Evolutionary conservation across 371 early-diverging fungal genomes (phyloP).

Genomic region (Rhizopus sp.): DNA sequence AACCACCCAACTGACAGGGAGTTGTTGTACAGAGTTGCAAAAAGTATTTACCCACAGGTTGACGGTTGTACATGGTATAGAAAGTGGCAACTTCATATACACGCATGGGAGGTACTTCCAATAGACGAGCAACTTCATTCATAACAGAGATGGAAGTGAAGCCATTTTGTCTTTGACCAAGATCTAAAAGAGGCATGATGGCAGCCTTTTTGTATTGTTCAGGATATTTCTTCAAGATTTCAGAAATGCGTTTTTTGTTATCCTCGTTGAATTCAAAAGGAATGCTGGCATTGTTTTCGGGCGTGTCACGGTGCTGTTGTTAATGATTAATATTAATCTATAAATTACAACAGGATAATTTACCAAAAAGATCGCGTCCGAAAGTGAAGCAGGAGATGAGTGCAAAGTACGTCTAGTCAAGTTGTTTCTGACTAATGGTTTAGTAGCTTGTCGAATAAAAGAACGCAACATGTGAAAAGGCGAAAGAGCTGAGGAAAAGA

Average conservation of each 20-base stretch:
- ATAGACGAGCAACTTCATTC: conserved; percentile 94
- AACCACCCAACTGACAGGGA: conserved; percentile 89
- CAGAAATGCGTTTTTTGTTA: conserved; percentile 80
- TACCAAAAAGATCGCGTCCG: conserved; percentile 77
- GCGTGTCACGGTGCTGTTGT: conserved; percentile 85
- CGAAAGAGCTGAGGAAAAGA: conserved; percentile 14
- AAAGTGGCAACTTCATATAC: conserved; percentile 99
- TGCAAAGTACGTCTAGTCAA: conserved; percentile 52
- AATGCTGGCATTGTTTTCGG: conserved; percentile 86
- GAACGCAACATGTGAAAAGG: conserved; percentile 46
- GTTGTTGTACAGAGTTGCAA: conserved; percentile 98
- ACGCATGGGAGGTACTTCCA: conserved; percentile 97
- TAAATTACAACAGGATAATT: conserved; percentile 7
- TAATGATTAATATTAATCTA: conserved; percentile 1
- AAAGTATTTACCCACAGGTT: conserved; percentile 98
- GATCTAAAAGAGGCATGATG: conserved; percentile 93
- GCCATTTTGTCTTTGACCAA: conserved; percentile 94
- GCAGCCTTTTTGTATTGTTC: conserved; percentile 98
- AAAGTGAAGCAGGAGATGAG: conserved; percentile 52
- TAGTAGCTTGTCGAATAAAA: conserved; percentile 45
- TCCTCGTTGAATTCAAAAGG: conserved; percentile 86
- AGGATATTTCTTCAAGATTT: conserved; percentile 93
- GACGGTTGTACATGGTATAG: conserved; percentile 99
- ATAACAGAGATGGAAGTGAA: conserved; percentile 93
- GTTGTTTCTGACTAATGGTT: conserved; percentile 23